Evolutionary conservation across 2,329 filamentous ascomycete genomes (phyloP).

Genomic region (Fusarium poae): DNA sequence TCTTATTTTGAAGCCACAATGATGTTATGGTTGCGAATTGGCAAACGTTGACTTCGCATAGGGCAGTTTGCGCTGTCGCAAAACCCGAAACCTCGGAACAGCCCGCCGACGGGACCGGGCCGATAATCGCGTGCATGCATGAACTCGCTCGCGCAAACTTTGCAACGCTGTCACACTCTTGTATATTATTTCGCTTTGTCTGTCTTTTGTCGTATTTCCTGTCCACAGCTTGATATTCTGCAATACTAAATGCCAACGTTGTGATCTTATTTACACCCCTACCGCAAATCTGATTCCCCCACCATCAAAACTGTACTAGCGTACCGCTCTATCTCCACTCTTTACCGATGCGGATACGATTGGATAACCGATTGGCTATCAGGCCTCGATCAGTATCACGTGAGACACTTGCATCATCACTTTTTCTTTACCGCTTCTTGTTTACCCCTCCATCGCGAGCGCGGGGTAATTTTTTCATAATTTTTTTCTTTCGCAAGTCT

Average conservation of each 20-base stretch:
- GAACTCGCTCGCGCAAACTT: not conserved
- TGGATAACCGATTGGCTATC: constrained; percentile 38
- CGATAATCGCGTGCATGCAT: constrained; percentile 1
- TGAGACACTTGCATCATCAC: constrained; percentile 40
- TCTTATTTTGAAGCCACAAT: not conserved
- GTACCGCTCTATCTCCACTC: constrained; percentile 41
- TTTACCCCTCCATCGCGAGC: constrained; percentile 41
- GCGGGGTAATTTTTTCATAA: constrained; percentile 35
- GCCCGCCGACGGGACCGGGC: not conserved
- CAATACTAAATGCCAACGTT: constrained; percentile 3
- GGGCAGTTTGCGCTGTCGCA: constrained; percentile 31
- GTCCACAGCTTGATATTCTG: not conserved
- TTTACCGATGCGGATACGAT: constrained; percentile 36
- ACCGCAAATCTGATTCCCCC: constrained; percentile 35
- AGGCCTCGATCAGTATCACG: not conserved
- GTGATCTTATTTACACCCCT: constrained; percentile 36
- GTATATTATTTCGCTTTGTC: not conserved
- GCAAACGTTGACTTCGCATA: not conserved
- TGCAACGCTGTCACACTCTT: not conserved
- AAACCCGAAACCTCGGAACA: constrained; percentile 8
- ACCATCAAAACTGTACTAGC: constrained; percentile 34
- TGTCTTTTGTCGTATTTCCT: not conserved
- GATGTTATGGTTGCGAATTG: constrained; percentile 7
- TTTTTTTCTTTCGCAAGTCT: constrained; percentile 3
- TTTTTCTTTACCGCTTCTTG: constrained; percentile 25